Conservation (phyloP, 192 early-diverging fungal species). For the Mortierella hygrophila region DNA sequence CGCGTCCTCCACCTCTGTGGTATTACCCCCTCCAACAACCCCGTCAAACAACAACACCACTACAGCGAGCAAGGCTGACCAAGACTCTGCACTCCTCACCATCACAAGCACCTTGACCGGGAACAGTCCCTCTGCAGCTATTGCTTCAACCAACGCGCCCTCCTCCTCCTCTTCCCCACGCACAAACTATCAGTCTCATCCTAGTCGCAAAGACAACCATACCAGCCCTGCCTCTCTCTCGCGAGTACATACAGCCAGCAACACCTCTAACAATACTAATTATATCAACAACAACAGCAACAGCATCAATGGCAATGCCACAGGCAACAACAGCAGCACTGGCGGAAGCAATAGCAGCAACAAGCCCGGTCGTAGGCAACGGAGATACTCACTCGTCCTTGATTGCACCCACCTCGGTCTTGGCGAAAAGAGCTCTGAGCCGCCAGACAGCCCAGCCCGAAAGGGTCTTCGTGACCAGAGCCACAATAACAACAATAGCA, state of each 20-base stretch:
- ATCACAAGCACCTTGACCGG: not conserved
- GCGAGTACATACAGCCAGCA: constrained; percentile 4
- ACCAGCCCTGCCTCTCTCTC: constrained; percentile 30
- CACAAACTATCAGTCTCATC: constrained; percentile 21
- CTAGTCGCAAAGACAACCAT: constrained; percentile 38
- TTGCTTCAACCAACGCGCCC: not conserved
- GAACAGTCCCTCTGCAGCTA: not conserved
- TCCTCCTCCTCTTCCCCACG: not conserved
- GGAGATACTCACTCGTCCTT: constrained; percentile 37
- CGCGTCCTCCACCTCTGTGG: not conserved
- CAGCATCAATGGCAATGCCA: constrained; percentile 3
- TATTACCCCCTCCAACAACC: not conserved
- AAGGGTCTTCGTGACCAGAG: constrained; percentile 43
- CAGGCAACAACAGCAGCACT: not conserved
- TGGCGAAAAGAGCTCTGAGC: constrained; percentile 41
- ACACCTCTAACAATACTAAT: not conserved
- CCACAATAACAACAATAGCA: not conserved
- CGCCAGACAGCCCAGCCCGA: constrained; percentile 26
- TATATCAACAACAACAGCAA: not conserved
- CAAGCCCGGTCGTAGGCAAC: not conserved
- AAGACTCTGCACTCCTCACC: not conserved
- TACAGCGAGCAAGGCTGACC: not conserved
- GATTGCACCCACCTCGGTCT: constrained; percentile 51
- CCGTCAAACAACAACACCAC: not conserved
- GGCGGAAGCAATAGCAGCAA: constrained; percentile 1